Conservation (phyloP, 2,329 filamentous ascomycete genomes). For the Aspergillus fumigatiaffinis region DNA sequence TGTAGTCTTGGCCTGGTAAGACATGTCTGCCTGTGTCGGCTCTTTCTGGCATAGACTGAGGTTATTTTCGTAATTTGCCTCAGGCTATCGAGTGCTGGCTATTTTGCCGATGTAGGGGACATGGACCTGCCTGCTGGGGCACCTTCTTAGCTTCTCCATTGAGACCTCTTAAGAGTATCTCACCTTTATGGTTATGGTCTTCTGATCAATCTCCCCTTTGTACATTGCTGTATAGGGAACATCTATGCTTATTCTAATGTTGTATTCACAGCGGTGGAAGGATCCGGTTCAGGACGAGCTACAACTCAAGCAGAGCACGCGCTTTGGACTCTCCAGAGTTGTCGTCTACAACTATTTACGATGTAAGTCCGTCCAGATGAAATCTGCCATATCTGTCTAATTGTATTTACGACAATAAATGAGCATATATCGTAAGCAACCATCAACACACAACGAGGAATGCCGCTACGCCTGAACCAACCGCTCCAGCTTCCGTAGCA, state of each 20-base stretch:
- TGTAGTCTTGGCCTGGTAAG: not conserved
- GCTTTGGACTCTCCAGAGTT: not conserved
- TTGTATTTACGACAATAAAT: not conserved
- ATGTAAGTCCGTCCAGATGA: no score
- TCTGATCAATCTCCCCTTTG: no score
- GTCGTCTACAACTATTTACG: no score
- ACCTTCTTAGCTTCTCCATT: no score
- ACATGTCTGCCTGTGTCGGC: no score
- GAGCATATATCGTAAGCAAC: not conserved
- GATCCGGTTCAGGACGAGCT: not conserved
- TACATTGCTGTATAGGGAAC: no score
- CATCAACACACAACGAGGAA: no score
- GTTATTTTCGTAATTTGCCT: no score
- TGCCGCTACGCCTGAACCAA: slow-evolving; percentile 2
- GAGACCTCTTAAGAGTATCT: no score
- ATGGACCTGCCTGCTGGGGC: no score
- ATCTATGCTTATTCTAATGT: not conserved
- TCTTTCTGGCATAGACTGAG: no score
- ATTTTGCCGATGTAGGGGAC: not conserved
- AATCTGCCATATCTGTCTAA: not conserved
- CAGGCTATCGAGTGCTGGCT: no score
- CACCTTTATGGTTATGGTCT: not conserved
- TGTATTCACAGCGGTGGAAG: not conserved
- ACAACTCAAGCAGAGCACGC: not conserved
- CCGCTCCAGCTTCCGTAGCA: slow-evolving; percentile 22